These are phyloP conservation scores for Picochlorum sp. DNA, from an alignment of 139 green algal species.

Conservation along the genomic window DNA sequence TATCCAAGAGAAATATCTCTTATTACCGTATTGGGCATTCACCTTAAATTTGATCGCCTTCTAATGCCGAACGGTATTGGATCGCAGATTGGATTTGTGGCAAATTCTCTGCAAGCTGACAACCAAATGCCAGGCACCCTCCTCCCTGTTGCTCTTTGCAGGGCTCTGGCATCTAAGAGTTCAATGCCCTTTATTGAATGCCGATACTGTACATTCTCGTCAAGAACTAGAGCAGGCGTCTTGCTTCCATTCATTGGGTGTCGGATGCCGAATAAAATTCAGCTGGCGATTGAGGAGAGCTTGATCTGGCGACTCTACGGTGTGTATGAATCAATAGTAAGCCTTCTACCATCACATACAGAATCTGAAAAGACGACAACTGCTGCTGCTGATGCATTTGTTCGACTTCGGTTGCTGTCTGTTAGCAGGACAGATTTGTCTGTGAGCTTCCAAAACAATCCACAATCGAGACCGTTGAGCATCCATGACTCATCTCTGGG, in stretches of 20 bases:
- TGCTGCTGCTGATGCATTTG: constrained; percentile 29
- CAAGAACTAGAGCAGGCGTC: constrained; percentile 18
- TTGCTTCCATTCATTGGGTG: constrained; percentile 56
- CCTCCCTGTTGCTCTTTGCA: constrained; percentile 61
- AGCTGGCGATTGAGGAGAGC: constrained; percentile 48
- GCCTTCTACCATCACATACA: neutral
- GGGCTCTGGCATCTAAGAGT: neutral
- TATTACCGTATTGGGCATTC: constrained; percentile 19
- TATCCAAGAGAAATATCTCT: constrained; percentile 65
- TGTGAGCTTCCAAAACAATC: constrained; percentile 62
- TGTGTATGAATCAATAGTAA: constrained; percentile 23
- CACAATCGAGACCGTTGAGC: constrained; percentile 33
- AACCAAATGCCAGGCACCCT: constrained; percentile 52
- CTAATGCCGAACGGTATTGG: constrained; percentile 1
- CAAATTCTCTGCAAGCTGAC: constrained; percentile 56
- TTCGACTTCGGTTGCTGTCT: constrained; percentile 53
- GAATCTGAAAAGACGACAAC: neutral
- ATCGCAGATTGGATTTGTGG: constrained; percentile 22
- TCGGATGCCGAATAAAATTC: constrained; percentile 28
- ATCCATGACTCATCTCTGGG: constrained; percentile 16
- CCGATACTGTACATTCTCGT: neutral
- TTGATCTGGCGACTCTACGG: constrained; percentile 51
- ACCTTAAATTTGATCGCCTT: neutral
- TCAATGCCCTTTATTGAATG: neutral
- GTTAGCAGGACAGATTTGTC: constrained; percentile 39